These are phyloP conservation scores for Cystobasidium ongulense DNA, from an alignment of 768 basidiomycete genomes.

Conservation along the genomic window DNA sequence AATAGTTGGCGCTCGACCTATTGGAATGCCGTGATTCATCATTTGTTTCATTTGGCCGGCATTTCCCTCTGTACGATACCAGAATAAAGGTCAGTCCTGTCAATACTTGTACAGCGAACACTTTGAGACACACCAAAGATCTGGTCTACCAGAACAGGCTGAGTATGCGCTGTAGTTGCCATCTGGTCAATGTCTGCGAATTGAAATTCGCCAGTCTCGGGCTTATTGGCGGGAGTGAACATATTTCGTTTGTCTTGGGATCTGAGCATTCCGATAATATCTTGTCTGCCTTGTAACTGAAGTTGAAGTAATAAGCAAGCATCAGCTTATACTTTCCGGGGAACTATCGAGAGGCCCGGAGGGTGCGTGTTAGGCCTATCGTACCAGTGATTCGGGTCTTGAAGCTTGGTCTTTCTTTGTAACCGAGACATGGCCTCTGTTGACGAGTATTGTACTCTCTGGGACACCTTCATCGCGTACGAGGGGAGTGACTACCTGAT, in stretches of 20 bases:
- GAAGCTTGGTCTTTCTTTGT: conserved; percentile 45
- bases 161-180: conserved; percentile 59
- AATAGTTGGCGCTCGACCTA: conserved; percentile 72
- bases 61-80: conserved; percentile 81
- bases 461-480: conserved; percentile 58
- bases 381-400: conserved; percentile 43
- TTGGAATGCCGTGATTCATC: conserved; percentile 64
- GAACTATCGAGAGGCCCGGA: background rate
- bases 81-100: background rate
- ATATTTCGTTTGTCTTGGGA: conserved; percentile 59
- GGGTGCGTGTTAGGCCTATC: background rate
- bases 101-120: conserved; percentile 1
- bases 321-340: too few species aligned
- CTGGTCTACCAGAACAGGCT: conserved; percentile 76
- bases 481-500: conserved; percentile 79
- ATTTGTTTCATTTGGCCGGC: conserved; percentile 61
- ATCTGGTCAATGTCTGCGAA: conserved; percentile 80
- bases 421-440: conserved; percentile 76
- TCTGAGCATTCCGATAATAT: conserved; percentile 78
- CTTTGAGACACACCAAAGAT: conserved; percentile 63
- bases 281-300: conserved; percentile 39
- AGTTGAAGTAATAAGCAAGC: background rate
- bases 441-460: conserved; percentile 70
- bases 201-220: conserved; percentile 74
- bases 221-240: conserved; percentile 84